phyloP scores from a whole-genome alignment of 371 early-diverging fungal species.

The Batrachochytrium dendrobatidis region DNA sequence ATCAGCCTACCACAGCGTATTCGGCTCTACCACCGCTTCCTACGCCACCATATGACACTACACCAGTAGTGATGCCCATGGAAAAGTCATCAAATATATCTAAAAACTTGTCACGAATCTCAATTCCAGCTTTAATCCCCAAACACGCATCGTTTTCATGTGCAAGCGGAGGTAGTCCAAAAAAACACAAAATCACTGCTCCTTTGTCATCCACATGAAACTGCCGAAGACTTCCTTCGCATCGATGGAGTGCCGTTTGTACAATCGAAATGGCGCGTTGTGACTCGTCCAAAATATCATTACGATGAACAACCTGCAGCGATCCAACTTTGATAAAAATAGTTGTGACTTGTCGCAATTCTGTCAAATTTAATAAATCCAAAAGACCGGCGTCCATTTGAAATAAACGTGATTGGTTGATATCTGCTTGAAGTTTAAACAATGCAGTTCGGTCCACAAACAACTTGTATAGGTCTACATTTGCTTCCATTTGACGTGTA shows the following conservation, averaged over 20 bases:
- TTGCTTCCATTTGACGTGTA: conserved; percentile 5
- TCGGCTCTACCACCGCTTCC: conserved; percentile 38
- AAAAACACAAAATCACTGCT: conserved; percentile 41
- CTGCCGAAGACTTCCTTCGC: conserved; percentile 43
- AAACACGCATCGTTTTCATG: conserved; percentile 44
- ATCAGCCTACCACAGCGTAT: conserved; percentile 43
- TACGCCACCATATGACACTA: conserved; percentile 46
- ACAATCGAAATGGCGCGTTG: conserved; percentile 40
- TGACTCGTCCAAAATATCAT: conserved; percentile 22
- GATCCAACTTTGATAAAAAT: conserved; percentile 40
- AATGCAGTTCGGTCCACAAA: conserved; percentile 42
- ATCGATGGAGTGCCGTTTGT: conserved; percentile 30
- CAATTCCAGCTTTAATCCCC: conserved; percentile 41
- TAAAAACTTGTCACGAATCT: conserved; percentile 29
- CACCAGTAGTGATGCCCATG: conserved; percentile 48
- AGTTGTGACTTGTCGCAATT: conserved; percentile 46
- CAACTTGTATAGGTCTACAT: conserved; percentile 25
- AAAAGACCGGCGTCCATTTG: conserved; percentile 24
- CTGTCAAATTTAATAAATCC: conserved; percentile 34
- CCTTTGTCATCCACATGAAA: conserved; percentile 54
- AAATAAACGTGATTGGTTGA: conserved; percentile 39
- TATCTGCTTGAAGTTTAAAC: conserved; percentile 44
- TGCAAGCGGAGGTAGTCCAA: conserved; percentile 47
- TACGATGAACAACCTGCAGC: conserved; percentile 21
- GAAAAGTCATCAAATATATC: conserved; percentile 37